Evolutionary conservation across 768 basidiomycete genomes (phyloP), one percentile per base, ranked within the genome.

Genomic region (Termitomyces heimii): DNA sequence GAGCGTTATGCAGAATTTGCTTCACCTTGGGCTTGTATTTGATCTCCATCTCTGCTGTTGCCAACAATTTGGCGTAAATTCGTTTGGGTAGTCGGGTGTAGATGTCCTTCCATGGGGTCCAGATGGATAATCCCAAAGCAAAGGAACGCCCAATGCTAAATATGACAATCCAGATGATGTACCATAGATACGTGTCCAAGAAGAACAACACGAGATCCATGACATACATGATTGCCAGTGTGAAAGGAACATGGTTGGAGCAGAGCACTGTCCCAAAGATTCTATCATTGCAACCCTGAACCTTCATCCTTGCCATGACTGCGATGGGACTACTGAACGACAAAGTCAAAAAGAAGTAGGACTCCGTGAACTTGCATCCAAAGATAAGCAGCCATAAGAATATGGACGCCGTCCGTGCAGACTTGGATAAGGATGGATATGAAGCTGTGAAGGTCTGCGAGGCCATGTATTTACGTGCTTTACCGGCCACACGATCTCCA

Each of bases 111-210:
- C 97, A 99, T 0, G 97, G 97, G 0, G 97, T 98, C 97, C 97
- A 99, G 62, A 99, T 97, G 24, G 92, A 95, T 61, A 99, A 78
- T 12, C 97, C 97, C 28, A 99, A 80, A 2, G 86, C 78, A 70
- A 99, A 99, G 20, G 92, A 93, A 20, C 95, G 83, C 9, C 83
- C 87, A 48, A 96, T 88, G 67, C 88, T 91, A 80, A 95, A 94
- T 64, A 96, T 88, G 61, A 96, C 94, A 66, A 94, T 84, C 96
- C 96, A 98, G 70, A 98, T 94, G 77, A 98, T 93, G 76, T 97
- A 99, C 97, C 97, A 99, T 45, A 99, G 76, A 80, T 98, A 99
- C 46, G 97, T 99, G 79, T 99, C 97, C 75, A 99, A 77, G 85
- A 99, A 99, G 86, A 98, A 99, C 64, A 99, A 78, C 56, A 92